Conservation (phyloP, 179 eudicot species). For the Beta macrorhiza region DNA sequence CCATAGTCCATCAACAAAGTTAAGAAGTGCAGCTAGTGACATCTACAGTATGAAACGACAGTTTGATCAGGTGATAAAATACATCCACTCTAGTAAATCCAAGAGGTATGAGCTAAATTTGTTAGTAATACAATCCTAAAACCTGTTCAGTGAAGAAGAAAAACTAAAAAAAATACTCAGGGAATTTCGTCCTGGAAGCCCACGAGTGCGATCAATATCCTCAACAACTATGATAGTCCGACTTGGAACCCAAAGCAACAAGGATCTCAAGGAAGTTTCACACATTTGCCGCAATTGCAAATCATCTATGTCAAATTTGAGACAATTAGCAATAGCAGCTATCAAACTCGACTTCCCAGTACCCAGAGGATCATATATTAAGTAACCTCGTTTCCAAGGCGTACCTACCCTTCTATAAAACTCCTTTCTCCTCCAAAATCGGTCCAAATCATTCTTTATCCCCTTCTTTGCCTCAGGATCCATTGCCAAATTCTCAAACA, state of each 20-base stretch:
- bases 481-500: neutral
- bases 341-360: slow-evolving; percentile 6
- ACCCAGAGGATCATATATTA: neutral
- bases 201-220: neutral
- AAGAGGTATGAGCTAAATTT: no score
- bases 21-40: neutral
- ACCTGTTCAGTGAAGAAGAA: neutral
- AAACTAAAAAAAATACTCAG: neutral
- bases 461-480: neutral
- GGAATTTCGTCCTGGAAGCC: neutral
- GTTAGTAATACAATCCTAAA: no score
- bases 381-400: neutral
- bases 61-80: neutral
- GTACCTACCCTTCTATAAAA: neutral
- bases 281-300: neutral
- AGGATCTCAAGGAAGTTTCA: neutral
- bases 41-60: neutral
- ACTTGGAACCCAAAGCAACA: neutral
- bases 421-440: neutral
- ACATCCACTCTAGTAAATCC: no score
- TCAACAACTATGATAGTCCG: neutral
- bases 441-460: neutral
- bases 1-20: neutral
- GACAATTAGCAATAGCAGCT: neutral
- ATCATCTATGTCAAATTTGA: neutral